Base-by-base conservation (phyloP, 2,329 filamentous ascomycete genomes). In the Gnomoniopsis sp. region DNA sequence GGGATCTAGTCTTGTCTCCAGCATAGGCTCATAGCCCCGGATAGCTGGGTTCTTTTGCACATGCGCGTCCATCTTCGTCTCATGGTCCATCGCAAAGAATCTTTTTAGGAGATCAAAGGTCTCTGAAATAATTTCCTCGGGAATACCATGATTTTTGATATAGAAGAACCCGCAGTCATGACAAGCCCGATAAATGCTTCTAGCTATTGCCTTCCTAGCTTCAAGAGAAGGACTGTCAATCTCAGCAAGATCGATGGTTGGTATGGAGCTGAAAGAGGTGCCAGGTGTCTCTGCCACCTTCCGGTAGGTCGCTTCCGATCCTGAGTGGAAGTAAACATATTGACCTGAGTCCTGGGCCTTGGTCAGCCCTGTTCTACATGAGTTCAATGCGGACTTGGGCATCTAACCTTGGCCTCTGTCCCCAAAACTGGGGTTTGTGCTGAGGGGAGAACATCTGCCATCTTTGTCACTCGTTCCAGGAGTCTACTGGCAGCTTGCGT, bases 31-130 rank as follows among this genome's bases (percentile, higher is more conserved):
- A 58, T 72, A 74, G 10, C 71, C 70, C 26, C 70, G 61, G 21
- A 73, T 68, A 6, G 66, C 70, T 7, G 69, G 68, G 38, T 70
- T 73, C 64, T 74, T 71, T 49, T 72, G 68, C 33, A 71, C 65
- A 58, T 75, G 70, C n/a, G 69, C 65, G 19, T 72, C 63, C 64
- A 72, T 71, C 62, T 73, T 72, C 26, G 64, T 65, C 10, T 70
- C 70, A 1, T 62, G 22, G 19, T 70, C 67, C 30, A 71, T 60
- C 2, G 65, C 64, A 53, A 73, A 73, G 64, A 71, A 72, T 8
- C 65, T 63, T 49, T 65, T 68, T 12, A 70, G 58, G 2, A 67
- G 43, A 10, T 59, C 63, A 43, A 72, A 69, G 11, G 64, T 66
- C 38, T 65, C 62, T 3, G 57, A 52, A 53, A 59, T 60, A 21